Percentiles rank a stretch among this genome's conserved stretches.
phyloP scores from a whole-genome alignment of 352 stramenopile species.

The Pythium insidiosum region DNA sequence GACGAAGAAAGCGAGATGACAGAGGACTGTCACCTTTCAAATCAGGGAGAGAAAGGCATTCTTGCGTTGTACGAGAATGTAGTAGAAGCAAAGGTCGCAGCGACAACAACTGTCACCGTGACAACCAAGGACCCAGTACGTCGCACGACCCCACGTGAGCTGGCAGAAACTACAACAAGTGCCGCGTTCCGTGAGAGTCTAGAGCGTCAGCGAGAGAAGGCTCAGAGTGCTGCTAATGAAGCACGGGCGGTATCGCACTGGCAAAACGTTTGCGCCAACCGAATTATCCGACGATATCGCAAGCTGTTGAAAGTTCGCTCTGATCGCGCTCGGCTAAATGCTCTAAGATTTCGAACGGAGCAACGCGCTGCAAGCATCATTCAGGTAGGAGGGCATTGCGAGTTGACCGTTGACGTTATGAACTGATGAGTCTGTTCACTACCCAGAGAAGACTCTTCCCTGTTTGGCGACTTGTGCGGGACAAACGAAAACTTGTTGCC shows the following conservation, averaged over 20 bases:
- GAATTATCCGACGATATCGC: constrained; percentile 4
- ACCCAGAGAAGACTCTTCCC: too few relatives aligned
- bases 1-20: neutral
- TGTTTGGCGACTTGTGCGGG: too few relatives aligned
- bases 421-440: too few relatives aligned
- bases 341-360: neutral
- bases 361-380: constrained; percentile 5
- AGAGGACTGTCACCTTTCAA: neutral
- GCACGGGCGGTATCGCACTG: constrained; percentile 5
- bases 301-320: neutral
- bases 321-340: neutral
- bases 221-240: neutral
- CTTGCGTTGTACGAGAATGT: constrained; percentile 32
- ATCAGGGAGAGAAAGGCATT: neutral
- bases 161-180: constrained; percentile 1
- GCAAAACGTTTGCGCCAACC: constrained; percentile 1
- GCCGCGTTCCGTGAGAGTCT: constrained; percentile 9
- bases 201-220: constrained; percentile 9
- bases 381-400: too few relatives aligned
- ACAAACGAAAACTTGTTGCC: too few relatives aligned
- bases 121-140: neutral
- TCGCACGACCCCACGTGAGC: too few relatives aligned
- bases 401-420: too few relatives aligned
- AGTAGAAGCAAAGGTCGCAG: constrained; percentile 10
- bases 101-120: neutral